Evolutionary conservation across 2,329 filamentous ascomycete species (phyloP).

Genomic region (Penicillium sp.): DNA sequence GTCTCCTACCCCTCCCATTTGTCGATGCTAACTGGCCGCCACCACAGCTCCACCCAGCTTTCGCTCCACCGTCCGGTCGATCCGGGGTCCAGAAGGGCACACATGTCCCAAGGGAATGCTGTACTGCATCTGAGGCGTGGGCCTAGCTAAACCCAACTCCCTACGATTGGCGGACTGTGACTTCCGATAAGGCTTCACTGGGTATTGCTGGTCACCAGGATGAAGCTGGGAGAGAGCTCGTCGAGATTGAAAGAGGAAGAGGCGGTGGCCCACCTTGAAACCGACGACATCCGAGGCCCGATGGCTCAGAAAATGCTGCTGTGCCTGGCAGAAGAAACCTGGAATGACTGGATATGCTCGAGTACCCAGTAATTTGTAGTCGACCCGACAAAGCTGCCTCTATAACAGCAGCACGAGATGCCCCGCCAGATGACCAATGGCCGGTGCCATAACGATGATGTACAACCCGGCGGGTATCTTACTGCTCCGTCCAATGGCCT

Average conservation of each 20-base stretch:
- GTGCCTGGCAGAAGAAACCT: not conserved
- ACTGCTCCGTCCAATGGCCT: not conserved
- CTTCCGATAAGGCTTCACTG: conserved; percentile 11
- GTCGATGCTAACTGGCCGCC: conserved; percentile 18
- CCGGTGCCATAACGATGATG: conserved; percentile 14
- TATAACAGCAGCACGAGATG: not conserved
- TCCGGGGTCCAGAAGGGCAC: conserved; percentile 23
- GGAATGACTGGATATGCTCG: too few relatives aligned
- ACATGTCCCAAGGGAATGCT: not conserved
- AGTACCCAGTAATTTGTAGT: not conserved
- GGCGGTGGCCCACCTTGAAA: conserved; percentile 3
- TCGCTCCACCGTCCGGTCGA: conserved; percentile 25
- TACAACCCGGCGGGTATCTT: not conserved
- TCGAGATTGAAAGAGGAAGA: conserved; percentile 2
- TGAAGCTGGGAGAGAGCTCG: not conserved
- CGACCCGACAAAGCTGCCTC: not conserved
- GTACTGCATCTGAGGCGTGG: not conserved
- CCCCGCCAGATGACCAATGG: not conserved
- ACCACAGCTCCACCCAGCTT: conserved; percentile 12
- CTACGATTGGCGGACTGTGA: conserved; percentile 22
- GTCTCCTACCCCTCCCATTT: not conserved
- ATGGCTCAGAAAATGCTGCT: not conserved
- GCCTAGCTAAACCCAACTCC: not conserved
- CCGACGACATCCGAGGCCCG: not conserved
- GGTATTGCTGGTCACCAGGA: not conserved